Evolutionary conservation across 805 yeast genomes (phyloP), one percentile per base, ranked within the genome.

Genomic region (Lipomyces oligophaga): DNA sequence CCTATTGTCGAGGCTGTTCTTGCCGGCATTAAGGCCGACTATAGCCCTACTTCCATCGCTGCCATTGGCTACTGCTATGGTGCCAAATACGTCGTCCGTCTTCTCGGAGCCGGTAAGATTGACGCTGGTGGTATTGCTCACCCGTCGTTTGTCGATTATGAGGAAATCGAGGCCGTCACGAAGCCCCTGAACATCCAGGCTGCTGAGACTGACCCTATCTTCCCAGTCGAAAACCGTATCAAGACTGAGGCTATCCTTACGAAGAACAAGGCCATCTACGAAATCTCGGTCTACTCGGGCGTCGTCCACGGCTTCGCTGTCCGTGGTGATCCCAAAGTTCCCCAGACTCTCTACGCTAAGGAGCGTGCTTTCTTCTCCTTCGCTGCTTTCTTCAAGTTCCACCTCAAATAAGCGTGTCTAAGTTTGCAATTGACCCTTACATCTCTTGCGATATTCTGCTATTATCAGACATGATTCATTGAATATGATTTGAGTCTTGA

Each of bases 51-150:
- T 42, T 77, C 71, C 55, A 49, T 82, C 19, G 79, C 75, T 34
- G 77, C 78, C 18, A 67, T 82, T 47, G 96, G 96, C 20, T 80
- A 86, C 70, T 87, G 96, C 68, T 87, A 72, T 55, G 96, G 96
- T 63, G 95, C 86, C 33, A 83, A 80, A 65, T 80, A 70, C 57
- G 79, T 76, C 27, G 58, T 83, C 47, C 78, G 74, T 49, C 75
- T 80, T 47, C 63, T 77, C 25, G 72, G 64, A 19, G 47, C 45
- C 42, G 56, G 48, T 33, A 46, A 43, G 32, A 73, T 76, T 28
- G 76, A 77, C 51, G 83, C 73, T 15, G 86, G 77, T 59, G 94
- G 90, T 13, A 66, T 78, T 53, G 93, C 93, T 6, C 97, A 89
- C 66, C 96, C 97, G 4, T 82, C 94, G 2, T 74, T 82, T 51